Conservation (phyloP, 129 eudicot species). For the Flaveria bidentis region DNA sequence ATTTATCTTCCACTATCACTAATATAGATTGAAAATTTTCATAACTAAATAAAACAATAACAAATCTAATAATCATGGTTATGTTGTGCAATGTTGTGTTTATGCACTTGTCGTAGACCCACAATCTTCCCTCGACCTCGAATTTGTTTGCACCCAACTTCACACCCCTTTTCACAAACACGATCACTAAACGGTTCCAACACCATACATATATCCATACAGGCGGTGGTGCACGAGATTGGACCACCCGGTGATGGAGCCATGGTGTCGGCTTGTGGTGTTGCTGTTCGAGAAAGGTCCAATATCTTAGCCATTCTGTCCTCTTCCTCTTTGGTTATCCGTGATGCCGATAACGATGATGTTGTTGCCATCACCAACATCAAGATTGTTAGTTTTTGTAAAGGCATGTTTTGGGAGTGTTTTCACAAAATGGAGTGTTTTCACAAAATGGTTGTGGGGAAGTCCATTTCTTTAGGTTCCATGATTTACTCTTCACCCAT, state of each 20-base stretch:
- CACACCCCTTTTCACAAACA: slow-evolving; percentile 24
- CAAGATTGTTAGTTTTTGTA: slow-evolving; percentile 30
- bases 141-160: slow-evolving; percentile 36
- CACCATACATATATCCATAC: slow-evolving; percentile 34
- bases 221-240: slow-evolving; percentile 22
- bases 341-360: slow-evolving; percentile 5
- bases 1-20: no score
- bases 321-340: slow-evolving; percentile 16
- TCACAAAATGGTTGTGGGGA: not conserved
- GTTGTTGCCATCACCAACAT: slow-evolving; percentile 29
- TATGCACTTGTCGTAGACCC: not conserved
- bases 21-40: not conserved
- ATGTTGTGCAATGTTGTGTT: slow-evolving; percentile 19
- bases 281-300: not conserved
- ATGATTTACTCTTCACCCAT: slow-evolving; percentile 12
- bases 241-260: slow-evolving; percentile 15
- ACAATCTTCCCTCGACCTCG: slow-evolving; percentile 27
- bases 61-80: slow-evolving; percentile 7
- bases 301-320: slow-evolving; percentile 22
- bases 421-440: slow-evolving; percentile 12
- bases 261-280: slow-evolving; percentile 17
- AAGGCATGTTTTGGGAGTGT: slow-evolving; percentile 26
- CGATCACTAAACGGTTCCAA: slow-evolving; percentile 20
- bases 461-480: slow-evolving; percentile 24
- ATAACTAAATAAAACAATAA: not conserved